Base-by-base conservation (phyloP, 768 basidiomycete genomes). In the Suillus hirtellus region DNA sequence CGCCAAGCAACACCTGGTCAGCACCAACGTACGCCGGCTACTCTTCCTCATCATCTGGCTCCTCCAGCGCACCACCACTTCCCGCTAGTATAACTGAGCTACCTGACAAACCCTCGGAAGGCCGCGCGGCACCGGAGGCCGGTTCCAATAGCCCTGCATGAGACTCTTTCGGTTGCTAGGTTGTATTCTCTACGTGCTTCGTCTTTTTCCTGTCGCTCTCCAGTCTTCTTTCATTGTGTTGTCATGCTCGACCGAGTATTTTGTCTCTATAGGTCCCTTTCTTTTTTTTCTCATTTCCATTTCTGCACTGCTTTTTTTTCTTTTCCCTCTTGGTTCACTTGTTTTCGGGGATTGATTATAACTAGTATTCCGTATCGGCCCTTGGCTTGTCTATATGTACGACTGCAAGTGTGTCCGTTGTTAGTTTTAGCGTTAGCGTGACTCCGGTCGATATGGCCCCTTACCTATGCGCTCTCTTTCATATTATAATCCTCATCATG, bases 381-480 rank as follows among this genome's bases (percentile, higher is more conserved):
- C 46, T 63, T 66, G 24, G 40, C 68, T 68, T 62, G 72, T 73
- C 70, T 75, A 73, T 60, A 75, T 73, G 72, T 73, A 75, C 56
- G 52, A 35, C 55, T 61, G 52, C 37, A 37, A 56, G 60, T 35
- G 53, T 31, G 60, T 60, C 59, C 60, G 47, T 35, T 12, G 43
- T 60, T 56, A 42, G 40, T 42, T 42, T 42, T 43, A 21, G 56
- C 40, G 27, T 58, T 58, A 58, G 56, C 40, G 24, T 27, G 56
- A 58, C 56, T 58, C 17, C 42, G 56, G 56, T 58, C 42, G 56
- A 42, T 58, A 42, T 42, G 40, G 56, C 56, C 55, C 47, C 56
- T 53, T 58, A 58, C 56, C 56, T 58, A 58, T 58, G 56, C 56
- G 56, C 56, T 58, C 40, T 43, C 40, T 42, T 58, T 58, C 56